These are phyloP conservation scores for Kitagawia praeruptora DNA, from an alignment of 129 eudicot species.

Conservation along the genomic window DNA sequence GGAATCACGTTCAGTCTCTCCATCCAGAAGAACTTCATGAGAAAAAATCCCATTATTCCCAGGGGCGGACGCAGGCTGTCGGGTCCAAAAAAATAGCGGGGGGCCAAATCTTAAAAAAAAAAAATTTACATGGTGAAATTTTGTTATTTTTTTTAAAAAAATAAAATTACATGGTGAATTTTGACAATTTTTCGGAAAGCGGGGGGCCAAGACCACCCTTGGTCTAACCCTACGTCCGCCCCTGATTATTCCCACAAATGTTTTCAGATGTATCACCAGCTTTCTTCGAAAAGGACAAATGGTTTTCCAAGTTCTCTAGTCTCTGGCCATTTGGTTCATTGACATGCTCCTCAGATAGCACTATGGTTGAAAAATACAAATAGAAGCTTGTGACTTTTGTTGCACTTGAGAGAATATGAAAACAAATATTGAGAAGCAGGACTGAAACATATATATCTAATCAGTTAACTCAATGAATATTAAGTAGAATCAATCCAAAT, in stretches of 20 bases:
- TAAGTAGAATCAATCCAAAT: neutral
- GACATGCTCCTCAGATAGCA: constrained; percentile 26
- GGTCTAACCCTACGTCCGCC: no score
- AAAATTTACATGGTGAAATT: no score
- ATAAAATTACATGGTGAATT: no score
- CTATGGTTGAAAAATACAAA: constrained; percentile 25
- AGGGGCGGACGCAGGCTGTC: no score
- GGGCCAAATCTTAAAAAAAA: no score
- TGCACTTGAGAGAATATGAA: neutral
- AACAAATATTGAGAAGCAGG: neutral
- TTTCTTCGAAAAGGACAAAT: constrained; percentile 12
- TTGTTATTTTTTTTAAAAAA: no score
- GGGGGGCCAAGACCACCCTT: no score
- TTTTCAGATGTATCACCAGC: constrained; percentile 26
- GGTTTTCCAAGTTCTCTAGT: constrained; percentile 25
- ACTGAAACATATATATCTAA: neutral
- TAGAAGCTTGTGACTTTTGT: neutral
- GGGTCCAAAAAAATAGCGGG: no score
- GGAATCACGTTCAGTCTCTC: constrained; percentile 36
- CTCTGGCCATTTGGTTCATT: constrained; percentile 27
- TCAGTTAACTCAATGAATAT: neutral
- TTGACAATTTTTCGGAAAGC: no score
- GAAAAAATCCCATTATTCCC: constrained; percentile 68
- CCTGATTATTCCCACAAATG: constrained; percentile 42
- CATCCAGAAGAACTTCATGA: constrained; percentile 83